These are phyloP conservation scores for Aureobasidium musti DNA, from an alignment of 2,329 filamentous ascomycete genomes.

Conservation along the genomic window DNA sequence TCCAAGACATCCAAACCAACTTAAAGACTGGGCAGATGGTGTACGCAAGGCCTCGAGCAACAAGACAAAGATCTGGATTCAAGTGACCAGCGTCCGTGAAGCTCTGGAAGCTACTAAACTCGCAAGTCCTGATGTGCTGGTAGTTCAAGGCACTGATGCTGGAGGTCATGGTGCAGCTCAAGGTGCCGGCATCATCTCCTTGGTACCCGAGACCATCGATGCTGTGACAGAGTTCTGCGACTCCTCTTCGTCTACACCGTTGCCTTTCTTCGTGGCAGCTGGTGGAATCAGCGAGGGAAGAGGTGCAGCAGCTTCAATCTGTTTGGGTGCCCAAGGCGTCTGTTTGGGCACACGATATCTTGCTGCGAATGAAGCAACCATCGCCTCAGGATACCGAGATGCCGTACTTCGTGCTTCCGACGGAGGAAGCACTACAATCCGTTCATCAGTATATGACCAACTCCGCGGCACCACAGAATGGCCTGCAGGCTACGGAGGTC, in stretches of 20 bases:
- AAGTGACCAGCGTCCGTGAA: slow-evolving; percentile 61
- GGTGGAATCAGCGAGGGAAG: slow-evolving; percentile 60
- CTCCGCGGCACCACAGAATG: slow-evolving; percentile 59
- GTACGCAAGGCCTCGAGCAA: slow-evolving; percentile 40
- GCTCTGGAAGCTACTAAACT: slow-evolving; percentile 53
- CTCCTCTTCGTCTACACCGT: slow-evolving; percentile 30
- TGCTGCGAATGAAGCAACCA: slow-evolving; percentile 51
- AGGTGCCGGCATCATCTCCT: slow-evolving; percentile 57
- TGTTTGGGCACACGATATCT: slow-evolving; percentile 67
- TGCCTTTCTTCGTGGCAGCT: slow-evolving; percentile 52
- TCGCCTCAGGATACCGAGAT: slow-evolving; percentile 50
- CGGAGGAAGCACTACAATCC: slow-evolving; percentile 54
- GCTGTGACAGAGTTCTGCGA: slow-evolving; percentile 42
- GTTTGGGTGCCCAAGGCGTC: slow-evolving; percentile 55
- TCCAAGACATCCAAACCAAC: slow-evolving; percentile 48
- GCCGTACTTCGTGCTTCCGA: slow-evolving; percentile 52
- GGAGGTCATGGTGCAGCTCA: slow-evolving; percentile 63
- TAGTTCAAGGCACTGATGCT: slow-evolving; percentile 64
- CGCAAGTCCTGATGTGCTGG: slow-evolving; percentile 57
- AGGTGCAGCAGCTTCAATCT: slow-evolving; percentile 56
- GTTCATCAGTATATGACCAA: slow-evolving; percentile 56
- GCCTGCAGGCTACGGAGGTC: slow-evolving; percentile 59
- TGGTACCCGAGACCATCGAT: slow-evolving; percentile 60
- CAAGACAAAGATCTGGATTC: slow-evolving; percentile 57
- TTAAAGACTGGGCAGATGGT: slow-evolving; percentile 40